Evolutionary conservation across 176 grass and related monocot genomes (phyloP).

Genomic region (Oryza meyeriana): DNA sequence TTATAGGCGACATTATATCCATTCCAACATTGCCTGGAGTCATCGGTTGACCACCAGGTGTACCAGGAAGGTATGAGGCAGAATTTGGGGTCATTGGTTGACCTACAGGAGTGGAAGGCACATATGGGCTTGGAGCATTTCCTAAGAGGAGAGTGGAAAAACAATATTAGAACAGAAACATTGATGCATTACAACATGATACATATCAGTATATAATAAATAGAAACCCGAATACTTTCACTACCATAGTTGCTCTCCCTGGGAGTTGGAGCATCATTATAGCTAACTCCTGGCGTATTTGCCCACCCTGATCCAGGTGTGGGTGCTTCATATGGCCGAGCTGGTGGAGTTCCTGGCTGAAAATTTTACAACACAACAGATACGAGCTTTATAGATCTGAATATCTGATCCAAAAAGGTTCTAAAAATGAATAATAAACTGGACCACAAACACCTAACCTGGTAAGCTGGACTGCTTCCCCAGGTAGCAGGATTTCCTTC

Average conservation of each 20-base stretch:
- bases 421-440: slow-evolving; percentile 18
- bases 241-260: slow-evolving; percentile 92
- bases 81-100: slow-evolving; percentile 97
- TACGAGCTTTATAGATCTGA: not conserved
- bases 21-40: slow-evolving; percentile 96
- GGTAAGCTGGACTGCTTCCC: slow-evolving; percentile 94
- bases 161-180: slow-evolving; percentile 18
- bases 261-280: slow-evolving; percentile 77
- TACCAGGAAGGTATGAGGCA: slow-evolving; percentile 88
- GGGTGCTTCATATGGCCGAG: slow-evolving; percentile 90
- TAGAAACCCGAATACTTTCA: slow-evolving; percentile 18
- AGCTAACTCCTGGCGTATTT: slow-evolving; percentile 89
- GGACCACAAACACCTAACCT: slow-evolving; percentile 46
- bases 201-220: not conserved
- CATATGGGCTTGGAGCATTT: slow-evolving; percentile 90
- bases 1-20: slow-evolving; percentile 94
- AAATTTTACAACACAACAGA: slow-evolving; percentile 26
- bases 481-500: slow-evolving; percentile 94
- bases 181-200: not conserved
- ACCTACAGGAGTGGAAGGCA: slow-evolving; percentile 87
- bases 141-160: slow-evolving; percentile 38
- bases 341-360: slow-evolving; percentile 90
- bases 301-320: slow-evolving; percentile 99
- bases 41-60: slow-evolving; percentile 97
- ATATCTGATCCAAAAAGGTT: slow-evolving; percentile 4